Conservation (phyloP, 2,329 filamentous ascomycete species). For the Endocalyx cinctus region DNA sequence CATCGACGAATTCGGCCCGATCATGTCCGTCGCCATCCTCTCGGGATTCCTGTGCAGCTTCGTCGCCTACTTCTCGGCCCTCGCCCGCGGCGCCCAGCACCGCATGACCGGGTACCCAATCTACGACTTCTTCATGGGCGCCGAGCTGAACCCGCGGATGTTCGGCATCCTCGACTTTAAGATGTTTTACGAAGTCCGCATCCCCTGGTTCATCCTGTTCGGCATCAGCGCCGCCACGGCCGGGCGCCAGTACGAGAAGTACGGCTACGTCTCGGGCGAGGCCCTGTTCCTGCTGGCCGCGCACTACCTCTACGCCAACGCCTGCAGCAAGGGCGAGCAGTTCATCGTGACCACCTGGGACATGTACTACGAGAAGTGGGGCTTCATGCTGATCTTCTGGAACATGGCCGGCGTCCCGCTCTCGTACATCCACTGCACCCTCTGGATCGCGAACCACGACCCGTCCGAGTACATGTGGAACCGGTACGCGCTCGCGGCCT, state of each 20-base stretch:
- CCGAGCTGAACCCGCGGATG: conserved; percentile 83
- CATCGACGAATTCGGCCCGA: conserved; percentile 89
- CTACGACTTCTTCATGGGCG: conserved; percentile 93
- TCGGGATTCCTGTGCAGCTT: conserved; percentile 82
- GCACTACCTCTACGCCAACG: conserved; percentile 88
- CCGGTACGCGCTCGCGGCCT: conserved; percentile 56
- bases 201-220: conserved; percentile 89
- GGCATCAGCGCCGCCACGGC: conserved; percentile 72
- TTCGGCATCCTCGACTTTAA: conserved; percentile 87
- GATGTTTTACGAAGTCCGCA: conserved; percentile 93
- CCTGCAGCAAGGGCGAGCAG: conserved; percentile 88
- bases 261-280: conserved; percentile 83
- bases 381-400: conserved; percentile 98
- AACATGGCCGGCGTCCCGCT: conserved; percentile 88
- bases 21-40: conserved; percentile 89
- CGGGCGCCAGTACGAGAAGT: conserved; percentile 75
- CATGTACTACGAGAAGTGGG: conserved; percentile 96
- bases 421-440: conserved; percentile 88
- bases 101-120: conserved; percentile 84
- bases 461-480: conserved; percentile 76
- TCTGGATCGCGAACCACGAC: conserved; percentile 81
- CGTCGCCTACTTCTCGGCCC: conserved; percentile 80
- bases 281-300: conserved; percentile 81
- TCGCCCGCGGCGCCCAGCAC: conserved; percentile 76
- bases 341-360: conserved; percentile 89